Evolutionary conservation across 163 green algal genomes (phyloP).

Genomic region (Chloromonas sp.): DNA sequence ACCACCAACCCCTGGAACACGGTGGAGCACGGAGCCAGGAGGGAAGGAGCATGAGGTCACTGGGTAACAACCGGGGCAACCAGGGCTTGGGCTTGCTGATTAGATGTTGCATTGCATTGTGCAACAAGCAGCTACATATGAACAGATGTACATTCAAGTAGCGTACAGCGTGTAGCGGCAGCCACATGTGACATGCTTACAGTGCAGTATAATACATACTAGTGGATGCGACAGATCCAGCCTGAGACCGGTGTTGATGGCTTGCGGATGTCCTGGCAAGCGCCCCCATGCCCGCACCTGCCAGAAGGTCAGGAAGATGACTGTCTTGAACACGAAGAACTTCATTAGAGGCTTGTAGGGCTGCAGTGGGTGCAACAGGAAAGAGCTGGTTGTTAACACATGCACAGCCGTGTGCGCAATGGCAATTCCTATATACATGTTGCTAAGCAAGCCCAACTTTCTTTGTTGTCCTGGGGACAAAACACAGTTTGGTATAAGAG

Average conservation of each 20-base stretch:
- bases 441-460: too few species aligned
- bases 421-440: too few species aligned
- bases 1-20: constrained; percentile 58
- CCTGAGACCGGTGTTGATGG: too few species aligned
- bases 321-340: constrained; percentile 91
- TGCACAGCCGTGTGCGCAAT: too few species aligned
- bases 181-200: background rate
- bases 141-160: background rate
- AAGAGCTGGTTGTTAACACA: background rate
- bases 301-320: constrained; percentile 99
- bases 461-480: too few species aligned
- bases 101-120: too few species aligned
- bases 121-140: too few species aligned
- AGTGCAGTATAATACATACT: too few species aligned
- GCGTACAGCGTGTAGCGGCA: background rate
- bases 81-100: background rate
- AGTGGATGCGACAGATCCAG: too few species aligned
- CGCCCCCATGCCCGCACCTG: constrained; percentile 49
- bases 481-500: too few species aligned
- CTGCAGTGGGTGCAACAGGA: constrained; percentile 8
- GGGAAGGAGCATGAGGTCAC: background rate
- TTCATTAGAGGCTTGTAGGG: constrained; percentile 91
- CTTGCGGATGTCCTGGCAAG: too few species aligned
- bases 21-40: constrained; percentile 10
- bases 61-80: too few species aligned